Base-by-base conservation (phyloP, 257 asterid species). In the Fraxinus americana region DNA sequence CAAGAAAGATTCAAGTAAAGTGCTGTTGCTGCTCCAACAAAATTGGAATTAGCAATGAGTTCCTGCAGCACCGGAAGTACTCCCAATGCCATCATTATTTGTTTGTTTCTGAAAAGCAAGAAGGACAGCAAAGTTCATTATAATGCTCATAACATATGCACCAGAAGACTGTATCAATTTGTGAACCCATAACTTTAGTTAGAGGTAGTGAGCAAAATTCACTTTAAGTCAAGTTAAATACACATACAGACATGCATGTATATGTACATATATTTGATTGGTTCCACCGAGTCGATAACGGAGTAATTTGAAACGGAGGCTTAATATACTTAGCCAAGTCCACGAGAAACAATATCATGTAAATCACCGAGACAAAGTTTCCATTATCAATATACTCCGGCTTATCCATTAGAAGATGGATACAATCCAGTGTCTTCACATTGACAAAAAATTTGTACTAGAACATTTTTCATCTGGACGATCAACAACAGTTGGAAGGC, bases 1-100 rank as follows among this genome's bases (percentile, higher is more conserved):
- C 96, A 90, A 54, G 98, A 96, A 30, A 93, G 94, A 74, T 96
- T 96, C 41, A 96, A 84, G 89, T 90, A 96, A 61, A 96, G 98
- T 61, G 99, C 99, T 1, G 99, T 92, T 61, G 97, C 89, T 43
- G 98, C 95, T 80, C 87, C 88, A 0, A 76, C 82, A 19, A 90
- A 84, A 25, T 72, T 90, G 1, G 89, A 80, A 73, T 85, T 84
- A 2, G 85, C 88, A n/a, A 85, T 87, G 95, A 96, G 89, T 82
- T 87, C 84, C 84, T 85, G 91, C 39, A 96, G 77, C 57, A 87
- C 81, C 19, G 91, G 84, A 48, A 96, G 94, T 67, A 96, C 94
- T 78, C 97, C 97, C n/a, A 92, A 95, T 45, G 92, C 86, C 87
- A 96, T 73, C 97, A 96, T 90, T 85, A 89, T 72, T 59, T 92